Evolutionary conservation across 2,329 filamentous ascomycete genomes (phyloP).

Genomic region (Trichophyton verrucosum): DNA sequence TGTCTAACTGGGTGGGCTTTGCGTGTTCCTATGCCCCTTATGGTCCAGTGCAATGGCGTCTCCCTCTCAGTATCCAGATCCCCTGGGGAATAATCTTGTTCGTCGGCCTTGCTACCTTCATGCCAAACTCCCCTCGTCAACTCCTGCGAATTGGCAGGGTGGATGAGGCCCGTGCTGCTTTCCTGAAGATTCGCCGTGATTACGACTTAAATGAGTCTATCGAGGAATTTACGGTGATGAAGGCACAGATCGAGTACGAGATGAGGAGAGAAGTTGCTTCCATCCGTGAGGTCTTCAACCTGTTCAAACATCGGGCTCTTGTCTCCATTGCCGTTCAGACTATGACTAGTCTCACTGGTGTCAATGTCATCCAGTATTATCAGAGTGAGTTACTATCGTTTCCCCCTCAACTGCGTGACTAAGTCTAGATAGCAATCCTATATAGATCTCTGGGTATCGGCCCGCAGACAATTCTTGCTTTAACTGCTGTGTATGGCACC

Average conservation of each 20-base stretch:
- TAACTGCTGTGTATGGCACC: slow-evolving; percentile 45
- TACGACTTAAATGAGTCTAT: slow-evolving; percentile 33
- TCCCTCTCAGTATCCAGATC: slow-evolving; percentile 44
- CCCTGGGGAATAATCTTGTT: slow-evolving; percentile 46
- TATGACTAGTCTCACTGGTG: slow-evolving; percentile 45
- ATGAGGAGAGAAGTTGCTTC: slow-evolving; percentile 44
- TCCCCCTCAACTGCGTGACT: slow-evolving; percentile 4
- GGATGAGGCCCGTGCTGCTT: slow-evolving; percentile 39
- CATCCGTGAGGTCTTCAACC: slow-evolving; percentile 39
- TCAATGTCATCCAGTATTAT: slow-evolving; percentile 43
- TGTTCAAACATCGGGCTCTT: slow-evolving; percentile 42
- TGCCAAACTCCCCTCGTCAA: slow-evolving; percentile 45
- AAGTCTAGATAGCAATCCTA: slow-evolving; percentile 32
- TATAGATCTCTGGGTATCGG: slow-evolving; percentile 44
- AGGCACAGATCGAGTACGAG: slow-evolving; percentile 44
- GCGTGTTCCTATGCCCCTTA: slow-evolving; percentile 44
- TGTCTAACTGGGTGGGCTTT: slow-evolving; percentile 47
- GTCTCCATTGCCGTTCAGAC: slow-evolving; percentile 46
- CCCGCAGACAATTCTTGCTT: slow-evolving; percentile 39
- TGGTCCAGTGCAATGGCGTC: slow-evolving; percentile 42
- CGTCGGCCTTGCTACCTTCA: slow-evolving; percentile 42
- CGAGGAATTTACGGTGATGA: slow-evolving; percentile 45
- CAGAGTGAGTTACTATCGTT: slow-evolving; percentile 4
- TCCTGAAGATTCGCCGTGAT: slow-evolving; percentile 38
- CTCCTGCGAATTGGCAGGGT: slow-evolving; percentile 40